Percentiles rank a stretch among this genome's conserved stretches.
These are phyloP conservation scores for Backusella tarrabulga DNA, from an alignment of 192 early-diverging fungal genomes.

Conservation along the genomic window DNA sequence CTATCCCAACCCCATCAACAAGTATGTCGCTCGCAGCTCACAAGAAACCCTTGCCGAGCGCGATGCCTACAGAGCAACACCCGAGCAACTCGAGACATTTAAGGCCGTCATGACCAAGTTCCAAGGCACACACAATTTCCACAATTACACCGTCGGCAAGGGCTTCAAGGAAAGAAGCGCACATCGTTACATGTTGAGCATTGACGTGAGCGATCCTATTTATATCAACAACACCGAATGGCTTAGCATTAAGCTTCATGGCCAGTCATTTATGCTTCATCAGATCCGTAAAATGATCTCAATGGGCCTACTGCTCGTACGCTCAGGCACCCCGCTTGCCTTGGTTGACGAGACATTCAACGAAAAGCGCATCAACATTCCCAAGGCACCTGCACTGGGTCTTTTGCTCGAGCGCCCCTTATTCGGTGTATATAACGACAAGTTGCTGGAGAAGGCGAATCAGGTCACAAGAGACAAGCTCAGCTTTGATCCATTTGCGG, in stretches of 20 bases:
- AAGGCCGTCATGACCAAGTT: slow-evolving; percentile 67
- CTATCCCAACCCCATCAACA: background rate
- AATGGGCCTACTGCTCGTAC: slow-evolving; percentile 78
- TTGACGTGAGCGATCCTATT: slow-evolving; percentile 67
- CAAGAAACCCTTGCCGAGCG: slow-evolving; percentile 60
- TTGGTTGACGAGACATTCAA: slow-evolving; percentile 70
- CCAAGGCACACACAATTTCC: slow-evolving; percentile 89
- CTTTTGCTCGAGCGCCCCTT: slow-evolving; percentile 80
- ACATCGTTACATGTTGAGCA: slow-evolving; percentile 81
- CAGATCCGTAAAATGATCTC: slow-evolving; percentile 99
- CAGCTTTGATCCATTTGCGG: slow-evolving; percentile 55
- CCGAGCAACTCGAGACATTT: slow-evolving; percentile 63
- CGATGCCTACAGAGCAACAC: slow-evolving; percentile 65
- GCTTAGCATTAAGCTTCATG: slow-evolving; percentile 89
- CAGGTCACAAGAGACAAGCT: slow-evolving; percentile 40
- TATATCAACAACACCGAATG: slow-evolving; percentile 76
- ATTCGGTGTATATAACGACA: slow-evolving; percentile 67
- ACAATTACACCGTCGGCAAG: slow-evolving; percentile 91
- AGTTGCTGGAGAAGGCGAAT: slow-evolving; percentile 18
- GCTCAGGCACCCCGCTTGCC: slow-evolving; percentile 64
- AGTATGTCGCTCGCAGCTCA: slow-evolving; percentile 35
- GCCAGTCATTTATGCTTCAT: slow-evolving; percentile 98
- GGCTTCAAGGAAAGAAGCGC: slow-evolving; percentile 74
- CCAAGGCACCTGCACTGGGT: slow-evolving; percentile 93
- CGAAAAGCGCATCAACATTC: slow-evolving; percentile 82